Conservation (phyloP, 2,329 filamentous ascomycete species). For the Talaromyces sp. region DNA sequence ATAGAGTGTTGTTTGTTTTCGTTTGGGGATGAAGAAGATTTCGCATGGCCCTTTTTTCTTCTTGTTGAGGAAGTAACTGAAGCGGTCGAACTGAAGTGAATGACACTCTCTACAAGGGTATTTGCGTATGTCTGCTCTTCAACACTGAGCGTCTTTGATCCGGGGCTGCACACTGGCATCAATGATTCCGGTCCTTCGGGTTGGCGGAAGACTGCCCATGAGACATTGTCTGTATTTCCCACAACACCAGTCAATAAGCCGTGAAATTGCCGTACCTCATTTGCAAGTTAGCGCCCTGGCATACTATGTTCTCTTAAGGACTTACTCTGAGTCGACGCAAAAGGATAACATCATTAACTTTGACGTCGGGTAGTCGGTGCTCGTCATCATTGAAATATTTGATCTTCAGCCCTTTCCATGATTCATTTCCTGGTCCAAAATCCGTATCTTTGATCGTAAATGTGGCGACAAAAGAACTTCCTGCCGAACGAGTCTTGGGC, state of each 20-base stretch:
- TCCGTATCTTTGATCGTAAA: slow-evolving; percentile 60
- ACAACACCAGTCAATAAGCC: slow-evolving; percentile 25
- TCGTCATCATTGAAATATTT: slow-evolving; percentile 59
- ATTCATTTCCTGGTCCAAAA: slow-evolving; percentile 38
- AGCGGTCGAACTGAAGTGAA: background rate
- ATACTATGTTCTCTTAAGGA: slow-evolving; percentile 15
- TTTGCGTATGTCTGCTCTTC: slow-evolving; percentile 31
- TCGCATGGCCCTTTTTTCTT: background rate
- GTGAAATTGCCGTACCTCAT: slow-evolving; percentile 26
- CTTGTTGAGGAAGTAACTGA: slow-evolving; percentile 7
- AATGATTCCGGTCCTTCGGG: slow-evolving; percentile 23
- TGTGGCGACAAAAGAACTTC: slow-evolving; percentile 59
- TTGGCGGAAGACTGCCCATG: slow-evolving; percentile 37
- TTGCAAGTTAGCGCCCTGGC: background rate
- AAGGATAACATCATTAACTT: slow-evolving; percentile 62
- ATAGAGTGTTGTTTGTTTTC: background rate
- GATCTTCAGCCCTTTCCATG: slow-evolving; percentile 48
- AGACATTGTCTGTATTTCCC: slow-evolving; percentile 26
- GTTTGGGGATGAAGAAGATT: background rate
- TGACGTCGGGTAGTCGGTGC: slow-evolving; percentile 43
- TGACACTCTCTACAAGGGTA: slow-evolving; percentile 25
- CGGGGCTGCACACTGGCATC: slow-evolving; percentile 29
- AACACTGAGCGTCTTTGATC: slow-evolving; percentile 25
- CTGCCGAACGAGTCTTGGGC: slow-evolving; percentile 50
- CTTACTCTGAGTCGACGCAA: slow-evolving; percentile 57